A percentile compares a stretch with the other conserved stretches of the same genome.
phyloP scores from a whole-genome alignment of 2,329 filamentous ascomycete species.

The Aspergillus tanneri region DNA sequence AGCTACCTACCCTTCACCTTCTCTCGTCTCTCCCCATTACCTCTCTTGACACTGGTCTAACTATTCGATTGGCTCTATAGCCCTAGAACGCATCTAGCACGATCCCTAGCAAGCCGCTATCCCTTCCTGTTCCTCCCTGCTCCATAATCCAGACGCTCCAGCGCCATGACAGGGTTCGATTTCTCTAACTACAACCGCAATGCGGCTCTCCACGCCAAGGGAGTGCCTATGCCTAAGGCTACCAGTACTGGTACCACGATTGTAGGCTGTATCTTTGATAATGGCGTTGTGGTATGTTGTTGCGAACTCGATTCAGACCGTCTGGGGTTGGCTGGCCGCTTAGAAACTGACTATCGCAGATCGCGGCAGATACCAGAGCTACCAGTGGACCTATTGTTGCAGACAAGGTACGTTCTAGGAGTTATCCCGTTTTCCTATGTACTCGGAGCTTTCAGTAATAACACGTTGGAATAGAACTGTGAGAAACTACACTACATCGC shows the following conservation, averaged over 20 bases:
- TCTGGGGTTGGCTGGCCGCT: slow-evolving; percentile 1
- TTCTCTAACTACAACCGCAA: slow-evolving; percentile 99
- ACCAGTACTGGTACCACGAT: slow-evolving; percentile 99
- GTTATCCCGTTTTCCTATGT: not conserved
- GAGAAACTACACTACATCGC: slow-evolving; percentile 99
- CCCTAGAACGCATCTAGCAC: not conserved
- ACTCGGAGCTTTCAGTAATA: not conserved
- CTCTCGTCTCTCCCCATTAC: slow-evolving; percentile 27
- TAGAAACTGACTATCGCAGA: slow-evolving; percentile 53
- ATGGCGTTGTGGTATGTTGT: slow-evolving; percentile 80
- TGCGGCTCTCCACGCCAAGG: slow-evolving; percentile 87
- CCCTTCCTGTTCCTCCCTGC: slow-evolving; percentile 17
- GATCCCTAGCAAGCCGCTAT: not conserved
- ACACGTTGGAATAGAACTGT: slow-evolving; percentile 67
- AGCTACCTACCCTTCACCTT: slow-evolving; percentile 37
- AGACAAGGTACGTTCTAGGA: slow-evolving; percentile 68
- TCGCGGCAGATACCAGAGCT: slow-evolving; percentile 96
- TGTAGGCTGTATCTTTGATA: slow-evolving; percentile 94
- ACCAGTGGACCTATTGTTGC: slow-evolving; percentile 97
- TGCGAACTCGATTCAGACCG: not conserved
- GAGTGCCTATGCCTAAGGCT: slow-evolving; percentile 92
- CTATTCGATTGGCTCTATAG: not conserved
- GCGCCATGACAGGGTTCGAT: slow-evolving; percentile 91
- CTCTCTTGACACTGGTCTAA: not conserved
- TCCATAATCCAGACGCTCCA: slow-evolving; percentile 24